phyloP scores from a whole-genome alignment of 805 yeast species.

The Yarrowia deformans region DNA sequence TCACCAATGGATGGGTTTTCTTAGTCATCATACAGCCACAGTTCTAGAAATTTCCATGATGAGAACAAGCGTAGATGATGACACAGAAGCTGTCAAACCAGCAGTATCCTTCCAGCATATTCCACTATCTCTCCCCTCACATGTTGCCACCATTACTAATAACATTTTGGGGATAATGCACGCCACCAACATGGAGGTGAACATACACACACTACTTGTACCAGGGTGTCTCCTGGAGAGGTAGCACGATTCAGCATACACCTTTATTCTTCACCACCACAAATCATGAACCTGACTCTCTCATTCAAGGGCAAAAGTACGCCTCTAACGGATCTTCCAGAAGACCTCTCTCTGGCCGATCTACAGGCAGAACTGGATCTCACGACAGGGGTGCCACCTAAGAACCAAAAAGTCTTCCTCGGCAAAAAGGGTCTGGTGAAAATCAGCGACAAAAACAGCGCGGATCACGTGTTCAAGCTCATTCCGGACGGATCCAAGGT shows the following conservation, averaged over 20 bases:
- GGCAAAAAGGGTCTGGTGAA: slow-evolving; percentile 47
- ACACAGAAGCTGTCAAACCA: too few species aligned
- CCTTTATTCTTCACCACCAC: background rate
- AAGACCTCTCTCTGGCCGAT: slow-evolving; percentile 42
- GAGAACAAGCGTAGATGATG: too few species aligned
- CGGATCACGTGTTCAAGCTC: slow-evolving; percentile 37
- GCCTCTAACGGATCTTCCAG: slow-evolving; percentile 40
- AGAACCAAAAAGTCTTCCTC: slow-evolving; percentile 48
- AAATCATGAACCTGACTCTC: slow-evolving; percentile 42
- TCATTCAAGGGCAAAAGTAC: slow-evolving; percentile 43
- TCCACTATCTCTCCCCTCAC: background rate
- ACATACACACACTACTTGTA: background rate
- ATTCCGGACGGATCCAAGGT: slow-evolving; percentile 42
- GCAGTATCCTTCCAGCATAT: background rate
- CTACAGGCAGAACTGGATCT: slow-evolving; percentile 46
- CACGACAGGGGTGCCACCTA: slow-evolving; percentile 47
- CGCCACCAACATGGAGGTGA: slow-evolving; percentile 32
- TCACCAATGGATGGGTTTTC: too few species aligned
- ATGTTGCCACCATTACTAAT: slow-evolving; percentile 26
- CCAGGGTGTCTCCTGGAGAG: background rate
- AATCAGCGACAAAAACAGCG: slow-evolving; percentile 40
- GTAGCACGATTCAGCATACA: background rate
- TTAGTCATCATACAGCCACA: too few species aligned
- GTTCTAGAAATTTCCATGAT: too few species aligned
- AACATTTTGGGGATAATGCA: slow-evolving; percentile 22